phyloP scores from a whole-genome alignment of 2,329 filamentous ascomycete species.

The Fusarium sp. region DNA sequence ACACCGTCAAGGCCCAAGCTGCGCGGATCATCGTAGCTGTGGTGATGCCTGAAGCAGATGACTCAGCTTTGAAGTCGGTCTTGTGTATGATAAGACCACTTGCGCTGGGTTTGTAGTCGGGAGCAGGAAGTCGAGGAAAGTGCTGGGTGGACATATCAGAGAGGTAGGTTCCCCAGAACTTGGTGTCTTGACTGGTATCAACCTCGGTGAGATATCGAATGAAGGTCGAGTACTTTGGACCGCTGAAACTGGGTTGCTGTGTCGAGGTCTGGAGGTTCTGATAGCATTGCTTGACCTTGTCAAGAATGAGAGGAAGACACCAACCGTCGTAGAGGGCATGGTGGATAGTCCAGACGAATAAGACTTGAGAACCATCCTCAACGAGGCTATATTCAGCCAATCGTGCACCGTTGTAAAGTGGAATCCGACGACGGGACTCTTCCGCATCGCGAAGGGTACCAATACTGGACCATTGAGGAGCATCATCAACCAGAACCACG shows the following conservation, averaged over 20 bases:
- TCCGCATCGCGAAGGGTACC: constrained; percentile 2
- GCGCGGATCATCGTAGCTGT: constrained; percentile 36
- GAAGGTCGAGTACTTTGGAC: constrained; percentile 28
- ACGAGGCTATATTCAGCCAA: constrained; percentile 21
- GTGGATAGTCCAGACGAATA: constrained; percentile 47
- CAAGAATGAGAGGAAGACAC: constrained; percentile 41
- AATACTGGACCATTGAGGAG: constrained; percentile 22
- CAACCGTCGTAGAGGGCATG: constrained; percentile 49
- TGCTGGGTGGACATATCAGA: constrained; percentile 33
- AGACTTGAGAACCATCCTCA: neutral
- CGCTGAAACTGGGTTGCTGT: neutral
- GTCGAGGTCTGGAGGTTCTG: fast-evolving
- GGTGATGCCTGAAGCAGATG: constrained; percentile 32
- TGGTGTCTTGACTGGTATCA: constrained; percentile 1
- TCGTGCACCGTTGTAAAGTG: constrained; percentile 21
- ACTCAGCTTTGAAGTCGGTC: neutral
- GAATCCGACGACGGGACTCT: constrained; percentile 16
- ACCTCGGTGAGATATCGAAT: constrained; percentile 21
- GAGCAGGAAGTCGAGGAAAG: constrained; percentile 38
- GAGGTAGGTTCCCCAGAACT: constrained; percentile 38
- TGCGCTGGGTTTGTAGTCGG: constrained; percentile 33
- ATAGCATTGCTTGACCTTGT: constrained; percentile 40
- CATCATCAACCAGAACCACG: constrained; percentile 23
- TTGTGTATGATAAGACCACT: constrained; percentile 37
- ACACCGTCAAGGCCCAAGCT: constrained; percentile 42